A percentile compares a stretch with the other conserved stretches of the same genome.
Conservation (phyloP, 1,284 basidiomycete species). For the Cerioporus squamosus region DNA sequence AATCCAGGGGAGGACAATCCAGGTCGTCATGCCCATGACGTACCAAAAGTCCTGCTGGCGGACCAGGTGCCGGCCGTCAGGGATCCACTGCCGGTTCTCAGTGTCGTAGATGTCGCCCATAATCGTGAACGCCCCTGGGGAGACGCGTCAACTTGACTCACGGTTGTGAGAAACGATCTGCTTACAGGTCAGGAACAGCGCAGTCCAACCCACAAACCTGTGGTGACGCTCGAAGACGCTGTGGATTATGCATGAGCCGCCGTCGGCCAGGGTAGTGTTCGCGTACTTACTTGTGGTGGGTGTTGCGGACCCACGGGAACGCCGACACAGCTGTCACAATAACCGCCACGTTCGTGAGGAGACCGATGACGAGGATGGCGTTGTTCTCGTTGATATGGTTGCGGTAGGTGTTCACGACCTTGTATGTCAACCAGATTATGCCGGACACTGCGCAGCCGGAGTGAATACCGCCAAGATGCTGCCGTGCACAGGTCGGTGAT, state of each 20-base stretch:
- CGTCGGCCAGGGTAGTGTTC: neutral
- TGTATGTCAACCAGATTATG: slow-evolving; percentile 65
- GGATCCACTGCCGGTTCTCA: slow-evolving; percentile 56
- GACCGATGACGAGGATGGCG: slow-evolving; percentile 60
- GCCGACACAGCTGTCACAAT: slow-evolving; percentile 62
- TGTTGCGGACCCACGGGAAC: slow-evolving; percentile 76
- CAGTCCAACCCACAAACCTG: slow-evolving; percentile 76
- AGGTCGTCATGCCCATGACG: slow-evolving; percentile 69
- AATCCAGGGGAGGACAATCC: slow-evolving; percentile 79
- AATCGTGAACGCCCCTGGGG: slow-evolving; percentile 65
- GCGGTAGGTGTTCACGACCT: slow-evolving; percentile 58
- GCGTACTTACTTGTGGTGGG: slow-evolving; percentile 70
- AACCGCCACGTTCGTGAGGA: slow-evolving; percentile 58
- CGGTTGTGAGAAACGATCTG: slow-evolving; percentile 8
- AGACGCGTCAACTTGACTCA: neutral
- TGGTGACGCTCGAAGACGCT: slow-evolving; percentile 78
- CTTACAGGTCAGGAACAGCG: slow-evolving; percentile 62
- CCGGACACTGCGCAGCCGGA: slow-evolving; percentile 74
- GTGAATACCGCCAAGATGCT: slow-evolving; percentile 81
- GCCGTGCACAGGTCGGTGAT: neutral
- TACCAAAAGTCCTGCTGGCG: slow-evolving; percentile 79
- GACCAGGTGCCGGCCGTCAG: slow-evolving; percentile 55
- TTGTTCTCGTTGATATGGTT: slow-evolving; percentile 51
- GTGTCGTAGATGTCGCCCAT: slow-evolving; percentile 64
- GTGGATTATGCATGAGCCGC: slow-evolving; percentile 15